Percentiles rank a stretch among this genome's conserved stretches.
Evolutionary conservation across 352 stramenopile genomes (phyloP).

Genomic region (Globisporangium paddicum): DNA sequence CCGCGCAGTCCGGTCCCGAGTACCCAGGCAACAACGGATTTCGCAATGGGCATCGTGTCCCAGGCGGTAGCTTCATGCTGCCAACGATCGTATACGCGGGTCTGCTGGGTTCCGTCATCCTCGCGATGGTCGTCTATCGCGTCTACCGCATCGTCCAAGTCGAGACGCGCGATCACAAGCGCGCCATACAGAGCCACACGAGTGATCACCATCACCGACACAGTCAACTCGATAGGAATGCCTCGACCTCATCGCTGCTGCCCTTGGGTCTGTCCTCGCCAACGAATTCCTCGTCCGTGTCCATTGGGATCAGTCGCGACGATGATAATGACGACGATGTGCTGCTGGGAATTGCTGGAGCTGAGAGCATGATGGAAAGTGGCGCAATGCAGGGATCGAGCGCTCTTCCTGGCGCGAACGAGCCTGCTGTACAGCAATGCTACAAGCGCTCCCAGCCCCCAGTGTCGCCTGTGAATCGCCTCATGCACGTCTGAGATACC

Average conservation of each 20-base stretch:
- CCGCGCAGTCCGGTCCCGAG: slow-evolving; percentile 9
- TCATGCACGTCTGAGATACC: slow-evolving; percentile 26
- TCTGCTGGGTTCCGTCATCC: slow-evolving; percentile 37
- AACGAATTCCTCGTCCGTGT: slow-evolving; percentile 12
- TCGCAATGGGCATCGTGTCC: slow-evolving; percentile 2
- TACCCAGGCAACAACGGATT: background rate
- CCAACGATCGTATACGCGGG: slow-evolving; percentile 51
- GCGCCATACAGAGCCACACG: background rate
- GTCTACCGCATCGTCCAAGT: slow-evolving; percentile 45
- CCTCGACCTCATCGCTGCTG: slow-evolving; percentile 4
- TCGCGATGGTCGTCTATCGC: slow-evolving; percentile 42
- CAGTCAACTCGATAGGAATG: background rate
- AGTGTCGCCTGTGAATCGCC: slow-evolving; percentile 27
- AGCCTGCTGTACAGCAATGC: slow-evolving; percentile 21
- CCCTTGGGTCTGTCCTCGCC: slow-evolving; percentile 7
- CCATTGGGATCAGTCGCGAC: background rate
- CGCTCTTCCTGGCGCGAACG: background rate
- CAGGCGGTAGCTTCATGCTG: slow-evolving; percentile 26
- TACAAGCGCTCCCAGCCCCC: slow-evolving; percentile 55
- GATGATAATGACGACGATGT: background rate
- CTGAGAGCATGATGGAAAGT: background rate
- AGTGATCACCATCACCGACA: background rate
- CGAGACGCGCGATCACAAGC: slow-evolving; percentile 33
- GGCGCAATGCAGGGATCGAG: slow-evolving; percentile 27
- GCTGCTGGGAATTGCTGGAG: background rate